A percentile compares a stretch with the other conserved stretches of the same genome.
phyloP scores from a whole-genome alignment of 768 basidiomycete genomes.

The Roridomyces roridus region DNA sequence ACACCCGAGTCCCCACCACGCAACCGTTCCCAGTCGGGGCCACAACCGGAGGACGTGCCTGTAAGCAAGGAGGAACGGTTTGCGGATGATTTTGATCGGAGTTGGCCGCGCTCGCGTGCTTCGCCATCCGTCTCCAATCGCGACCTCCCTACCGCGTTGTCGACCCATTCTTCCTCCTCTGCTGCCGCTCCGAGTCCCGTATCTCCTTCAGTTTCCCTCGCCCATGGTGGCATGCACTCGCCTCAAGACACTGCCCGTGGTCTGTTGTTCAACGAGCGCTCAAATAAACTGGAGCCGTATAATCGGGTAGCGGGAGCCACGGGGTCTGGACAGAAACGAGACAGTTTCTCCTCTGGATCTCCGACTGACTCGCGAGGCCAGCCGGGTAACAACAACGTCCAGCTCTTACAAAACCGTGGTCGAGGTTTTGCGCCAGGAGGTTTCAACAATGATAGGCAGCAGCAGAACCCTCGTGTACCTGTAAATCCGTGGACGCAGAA shows the following conservation, averaged over 20 bases:
- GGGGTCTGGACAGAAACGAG: slow-evolving; percentile 52
- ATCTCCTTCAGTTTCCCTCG: slow-evolving; percentile 42
- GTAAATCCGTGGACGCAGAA: slow-evolving; percentile 22
- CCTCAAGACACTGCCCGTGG: slow-evolving; percentile 59
- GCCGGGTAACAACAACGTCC: slow-evolving; percentile 44
- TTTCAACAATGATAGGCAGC: slow-evolving; percentile 22
- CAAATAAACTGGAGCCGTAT: slow-evolving; percentile 89
- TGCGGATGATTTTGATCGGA: slow-evolving; percentile 93
- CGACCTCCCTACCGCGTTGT: slow-evolving; percentile 38
- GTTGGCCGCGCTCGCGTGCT: slow-evolving; percentile 83
- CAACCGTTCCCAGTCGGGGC: slow-evolving; percentile 20
- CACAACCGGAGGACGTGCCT: slow-evolving; percentile 41
- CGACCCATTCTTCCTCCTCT: slow-evolving; percentile 26
- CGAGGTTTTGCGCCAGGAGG: slow-evolving; percentile 30
- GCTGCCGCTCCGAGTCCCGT: slow-evolving; percentile 25
- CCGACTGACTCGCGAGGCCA: slow-evolving; percentile 50
- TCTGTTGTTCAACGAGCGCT: slow-evolving; percentile 92
- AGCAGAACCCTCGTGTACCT: slow-evolving; percentile 11
- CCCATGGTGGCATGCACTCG: slow-evolving; percentile 39
- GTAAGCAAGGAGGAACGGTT: slow-evolving; percentile 89
- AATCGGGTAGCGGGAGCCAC: slow-evolving; percentile 53
- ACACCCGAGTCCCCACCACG: slow-evolving; percentile 29
- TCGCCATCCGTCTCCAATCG: slow-evolving; percentile 50
- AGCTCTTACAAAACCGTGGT: slow-evolving; percentile 65
- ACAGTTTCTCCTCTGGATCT: slow-evolving; percentile 45